phyloP scores from a whole-genome alignment of 2,329 filamentous ascomycete genomes.

The Aureobasidium namibiae region DNA sequence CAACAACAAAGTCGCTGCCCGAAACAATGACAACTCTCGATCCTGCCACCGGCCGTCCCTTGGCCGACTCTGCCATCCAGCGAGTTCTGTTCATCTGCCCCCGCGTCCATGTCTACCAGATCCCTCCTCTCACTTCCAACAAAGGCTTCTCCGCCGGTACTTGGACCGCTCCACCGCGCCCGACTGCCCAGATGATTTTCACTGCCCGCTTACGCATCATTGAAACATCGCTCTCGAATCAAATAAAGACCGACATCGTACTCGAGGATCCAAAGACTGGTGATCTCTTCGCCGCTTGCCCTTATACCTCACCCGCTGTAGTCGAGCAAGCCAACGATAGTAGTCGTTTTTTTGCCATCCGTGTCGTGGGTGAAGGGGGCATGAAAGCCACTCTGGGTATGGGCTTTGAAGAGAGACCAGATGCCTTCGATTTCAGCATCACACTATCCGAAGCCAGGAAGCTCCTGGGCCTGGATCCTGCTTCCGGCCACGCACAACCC shows the following conservation, averaged over 20 bases:
- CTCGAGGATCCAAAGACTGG: slow-evolving; percentile 68
- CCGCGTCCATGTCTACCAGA: slow-evolving; percentile 76
- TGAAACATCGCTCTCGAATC: slow-evolving; percentile 24
- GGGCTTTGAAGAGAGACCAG: slow-evolving; percentile 77
- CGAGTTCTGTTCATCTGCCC: slow-evolving; percentile 70
- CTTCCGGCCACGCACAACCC: slow-evolving; percentile 18
- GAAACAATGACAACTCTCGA: slow-evolving; percentile 56
- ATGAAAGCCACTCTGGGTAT: slow-evolving; percentile 74
- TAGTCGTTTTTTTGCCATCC: slow-evolving; percentile 74
- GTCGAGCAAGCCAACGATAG: slow-evolving; percentile 76
- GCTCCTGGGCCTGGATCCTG: slow-evolving; percentile 52
- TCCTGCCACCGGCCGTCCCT: slow-evolving; percentile 59
- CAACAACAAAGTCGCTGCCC: background rate
- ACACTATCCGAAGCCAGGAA: slow-evolving; percentile 70
- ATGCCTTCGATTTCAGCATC: slow-evolving; percentile 80
- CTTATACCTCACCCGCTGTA: slow-evolving; percentile 57
- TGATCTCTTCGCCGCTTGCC: slow-evolving; percentile 74
- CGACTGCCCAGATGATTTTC: slow-evolving; percentile 67
- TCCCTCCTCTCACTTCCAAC: slow-evolving; percentile 69
- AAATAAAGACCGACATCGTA: slow-evolving; percentile 62
- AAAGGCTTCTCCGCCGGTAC: slow-evolving; percentile 69
- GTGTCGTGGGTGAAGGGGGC: slow-evolving; percentile 66
- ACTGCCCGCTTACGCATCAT: slow-evolving; percentile 63
- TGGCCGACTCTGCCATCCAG: slow-evolving; percentile 72
- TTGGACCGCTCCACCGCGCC: slow-evolving; percentile 63